Base-by-base conservation (phyloP, 2,329 filamentous ascomycete genomes). In the Lasiodiplodia gonubiensis region DNA sequence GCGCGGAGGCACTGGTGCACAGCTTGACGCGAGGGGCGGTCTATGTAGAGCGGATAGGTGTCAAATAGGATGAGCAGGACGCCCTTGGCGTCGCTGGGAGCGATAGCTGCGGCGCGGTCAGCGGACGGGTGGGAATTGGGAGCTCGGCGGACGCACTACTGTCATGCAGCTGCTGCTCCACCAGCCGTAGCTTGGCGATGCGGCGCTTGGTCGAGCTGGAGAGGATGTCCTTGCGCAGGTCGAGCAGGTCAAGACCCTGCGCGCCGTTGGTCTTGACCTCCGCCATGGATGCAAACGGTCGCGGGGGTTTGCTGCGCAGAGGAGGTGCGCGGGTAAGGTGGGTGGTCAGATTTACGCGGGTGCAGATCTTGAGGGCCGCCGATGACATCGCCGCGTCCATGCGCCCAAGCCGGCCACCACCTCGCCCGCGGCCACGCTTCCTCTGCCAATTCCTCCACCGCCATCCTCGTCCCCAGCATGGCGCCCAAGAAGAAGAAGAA, bases 401-500 rank as follows among this genome's bases (percentile, higher is more conserved):
- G 57, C 59, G 25, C 42, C 59, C 59, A 23, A 51, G 21, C 46
- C 16, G 59, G 18, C 59, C 25, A 51, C 57, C n/a, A 23, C 35
- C 4, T 42, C 54, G 16, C 11, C 8, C 30, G 8, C 7, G 30
- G 30, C 30, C 30, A 33, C 30, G 30, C 30, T 33, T 8, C 30
- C 21, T 59, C 35, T 42, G 18, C 54, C 54, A 39, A 14, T 18
- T 3, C 35, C 57, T 48, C 25, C 37, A 42, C 18, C 53, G 53
- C 53, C 35, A 16, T 39, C 3, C 16, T 10, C 46, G 4, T 16
- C 59, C 42, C 46, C 46, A 16, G 33, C 21, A 94, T 94, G 92
- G 90, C 91, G 48, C 83, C 84, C 70, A 91, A 92, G 80, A 97
- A 97, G 82, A 97, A 97, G 83, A 96, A 93, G 85, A 98, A 97